These are phyloP conservation scores for Pleurotus tuoliensis DNA, from an alignment of 768 basidiomycete species.

Conservation along the genomic window DNA sequence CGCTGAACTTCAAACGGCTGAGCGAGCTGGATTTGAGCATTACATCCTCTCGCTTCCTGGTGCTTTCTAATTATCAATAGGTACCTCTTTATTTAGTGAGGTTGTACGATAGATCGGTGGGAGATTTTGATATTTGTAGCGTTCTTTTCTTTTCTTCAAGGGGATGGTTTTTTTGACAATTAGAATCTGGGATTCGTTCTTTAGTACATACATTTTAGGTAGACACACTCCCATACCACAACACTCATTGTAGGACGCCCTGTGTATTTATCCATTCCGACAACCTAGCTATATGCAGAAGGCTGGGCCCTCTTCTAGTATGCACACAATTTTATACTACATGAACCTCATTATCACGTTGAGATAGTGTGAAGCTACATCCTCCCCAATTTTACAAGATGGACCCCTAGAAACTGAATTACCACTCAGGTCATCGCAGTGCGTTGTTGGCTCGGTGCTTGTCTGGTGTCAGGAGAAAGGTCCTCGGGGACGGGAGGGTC, in stretches of 20 bases:
- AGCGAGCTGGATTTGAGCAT: constrained; percentile 55
- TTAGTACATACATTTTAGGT: constrained; percentile 1
- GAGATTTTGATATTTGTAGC: neutral
- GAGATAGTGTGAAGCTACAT: neutral
- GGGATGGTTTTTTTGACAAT: constrained; percentile 11
- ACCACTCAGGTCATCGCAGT: neutral
- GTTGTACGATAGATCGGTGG: constrained; percentile 2
- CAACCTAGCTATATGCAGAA: neutral
- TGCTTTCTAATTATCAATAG: constrained; percentile 40
- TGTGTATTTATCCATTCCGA: neutral
- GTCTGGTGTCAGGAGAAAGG: neutral
- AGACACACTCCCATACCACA: neutral
- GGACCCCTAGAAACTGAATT: neutral
- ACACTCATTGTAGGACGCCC: constrained; percentile 7
- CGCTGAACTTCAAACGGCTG: constrained; percentile 46
- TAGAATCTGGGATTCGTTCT: constrained; percentile 6
- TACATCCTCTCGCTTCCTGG: constrained; percentile 56
- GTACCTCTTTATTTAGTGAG: neutral
- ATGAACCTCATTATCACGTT: neutral
- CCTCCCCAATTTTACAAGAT: neutral
- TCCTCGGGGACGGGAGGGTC: constrained; percentile 17
- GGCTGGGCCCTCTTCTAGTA: constrained; percentile 3
- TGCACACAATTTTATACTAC: neutral
- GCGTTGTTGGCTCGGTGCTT: neutral
- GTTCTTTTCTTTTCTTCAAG: neutral